Percentiles rank a stretch among this genome's conserved stretches.
Conservation (phyloP, 306 rosid species). For the Lathyrus tuberosus region DNA sequence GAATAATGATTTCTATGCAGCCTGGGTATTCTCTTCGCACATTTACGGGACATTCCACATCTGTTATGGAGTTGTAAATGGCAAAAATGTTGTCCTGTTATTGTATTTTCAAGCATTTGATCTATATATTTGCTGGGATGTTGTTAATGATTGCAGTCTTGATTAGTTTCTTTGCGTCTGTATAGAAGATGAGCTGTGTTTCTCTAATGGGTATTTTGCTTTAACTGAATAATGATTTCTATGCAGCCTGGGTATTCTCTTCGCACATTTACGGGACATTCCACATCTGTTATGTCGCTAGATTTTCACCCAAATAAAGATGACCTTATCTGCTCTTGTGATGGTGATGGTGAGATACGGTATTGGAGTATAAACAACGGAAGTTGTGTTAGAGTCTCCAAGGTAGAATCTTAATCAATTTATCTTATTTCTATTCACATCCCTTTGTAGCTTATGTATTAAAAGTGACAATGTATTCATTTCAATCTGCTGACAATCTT, state of each 20-base stretch:
- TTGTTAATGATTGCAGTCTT: conserved; percentile 19
- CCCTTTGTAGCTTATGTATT: conserved; percentile 5
- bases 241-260: conserved; percentile 90
- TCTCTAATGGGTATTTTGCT: conserved; percentile 23
- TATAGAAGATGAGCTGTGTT: conserved; percentile 10
- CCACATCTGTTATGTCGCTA: conserved; percentile 75
- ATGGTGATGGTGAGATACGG: conserved; percentile 89
- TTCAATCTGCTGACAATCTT: conserved; percentile 20
- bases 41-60: conserved; percentile 77
- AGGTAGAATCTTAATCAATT: conserved; percentile 54
- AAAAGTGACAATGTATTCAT: conserved; percentile 3
- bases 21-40: conserved; percentile 86
- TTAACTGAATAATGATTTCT: conserved; percentile 27
- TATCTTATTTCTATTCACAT: neutral
- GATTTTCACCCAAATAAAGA: conserved; percentile 97
- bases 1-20: conserved; percentile 53
- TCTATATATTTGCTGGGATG: conserved; percentile 4
- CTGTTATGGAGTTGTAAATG: conserved; percentile 43
- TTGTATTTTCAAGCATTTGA: neutral
- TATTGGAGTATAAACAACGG: conserved; percentile 95
- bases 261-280: conserved; percentile 88
- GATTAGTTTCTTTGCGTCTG: conserved; percentile 26
- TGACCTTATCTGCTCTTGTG: conserved; percentile 92
- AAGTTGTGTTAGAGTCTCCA: conserved; percentile 67
- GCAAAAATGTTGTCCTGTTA: neutral